Evolutionary conservation across 192 early-diverging fungal species (phyloP).

Genomic region (Backusella circina): DNA sequence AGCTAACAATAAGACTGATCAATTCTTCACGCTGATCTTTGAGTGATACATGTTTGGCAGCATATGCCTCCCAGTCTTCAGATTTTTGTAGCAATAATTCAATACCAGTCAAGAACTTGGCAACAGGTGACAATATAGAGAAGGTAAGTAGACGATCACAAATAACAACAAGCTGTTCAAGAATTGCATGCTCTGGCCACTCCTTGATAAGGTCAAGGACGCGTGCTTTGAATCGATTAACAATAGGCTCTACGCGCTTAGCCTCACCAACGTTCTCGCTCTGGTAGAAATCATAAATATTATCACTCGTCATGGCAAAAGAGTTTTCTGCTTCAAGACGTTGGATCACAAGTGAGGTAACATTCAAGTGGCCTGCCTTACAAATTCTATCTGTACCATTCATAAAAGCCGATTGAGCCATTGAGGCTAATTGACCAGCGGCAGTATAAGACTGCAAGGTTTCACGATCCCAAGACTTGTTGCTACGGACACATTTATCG

Average conservation of each 20-base stretch:
- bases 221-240: constrained; percentile 56
- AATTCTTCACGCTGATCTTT: constrained; percentile 65
- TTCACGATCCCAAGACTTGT: constrained; percentile 13
- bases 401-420: constrained; percentile 33
- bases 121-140: constrained; percentile 76
- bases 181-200: constrained; percentile 91
- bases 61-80: constrained; percentile 93
- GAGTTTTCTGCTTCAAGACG: constrained; percentile 25
- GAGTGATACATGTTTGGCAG: constrained; percentile 76
- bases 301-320: constrained; percentile 26
- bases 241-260: constrained; percentile 55
- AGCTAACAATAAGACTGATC: constrained; percentile 71
- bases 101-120: constrained; percentile 86
- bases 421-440: constrained; percentile 40
- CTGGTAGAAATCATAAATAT: constrained; percentile 88
- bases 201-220: constrained; percentile 60
- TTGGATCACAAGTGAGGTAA: constrained; percentile 14
- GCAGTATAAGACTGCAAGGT: constrained; percentile 31
- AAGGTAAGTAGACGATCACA: constrained; percentile 58
- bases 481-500: constrained; percentile 3
- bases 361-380: constrained; percentile 17
- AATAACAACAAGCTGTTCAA: constrained; percentile 72
- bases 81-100: constrained; percentile 86
- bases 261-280: constrained; percentile 78
- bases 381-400: constrained; percentile 7